Evolutionary conservation across 169 alveolate genomes (phyloP), one percentile per base, ranked within the genome.

Genomic region (Plasmodium vivax): DNA sequence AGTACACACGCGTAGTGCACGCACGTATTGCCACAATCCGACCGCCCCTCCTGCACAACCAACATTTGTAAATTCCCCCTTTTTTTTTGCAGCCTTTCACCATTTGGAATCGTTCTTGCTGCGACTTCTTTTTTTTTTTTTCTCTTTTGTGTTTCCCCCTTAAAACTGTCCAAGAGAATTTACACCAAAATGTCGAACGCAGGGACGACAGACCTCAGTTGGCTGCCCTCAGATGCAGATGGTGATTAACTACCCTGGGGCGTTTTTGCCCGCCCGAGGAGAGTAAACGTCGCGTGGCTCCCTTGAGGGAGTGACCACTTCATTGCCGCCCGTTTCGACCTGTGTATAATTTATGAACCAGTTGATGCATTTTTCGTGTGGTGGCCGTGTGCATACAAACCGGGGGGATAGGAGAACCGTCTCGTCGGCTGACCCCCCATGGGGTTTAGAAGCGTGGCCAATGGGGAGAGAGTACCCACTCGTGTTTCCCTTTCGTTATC

Each of bases 151-250:
- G 27, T 75, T 75, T 51, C 81, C 27, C 62, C 56, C 62, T 74
- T 62, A 47, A 30, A 47, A 43, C 10, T 73, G 43, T 32, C 36
- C 83, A 79, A 38, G 83, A 62, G 34, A 51, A 80, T 27, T 80
- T 62, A 43, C 34, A 38, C 36, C 41, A 90, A 90, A 68, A 90
- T 90, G 94, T 23, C 94, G 73, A 90, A 90, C 90, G 62, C 94
- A 30, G 94, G 94, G 34, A 62, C 91, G 7, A 90, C 94, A 19
- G 98, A 96, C 87, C 96, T 96, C 72, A 95, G 96, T 71, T 96
- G 98, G 98, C 88, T 96, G 75, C 98, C 98, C 62, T 88, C 96
- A 2, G 98, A 96, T 83, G 96, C 98, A 82, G 98, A 96, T 73
- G 98, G 98, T 96, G 34, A 19, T 51, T 81, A 79, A 54, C 36